A percentile compares a stretch with the other conserved stretches of the same genome.
Evolutionary conservation across 768 basidiomycete genomes (phyloP).

Genomic region (Rhizopogon vinicolor): DNA sequence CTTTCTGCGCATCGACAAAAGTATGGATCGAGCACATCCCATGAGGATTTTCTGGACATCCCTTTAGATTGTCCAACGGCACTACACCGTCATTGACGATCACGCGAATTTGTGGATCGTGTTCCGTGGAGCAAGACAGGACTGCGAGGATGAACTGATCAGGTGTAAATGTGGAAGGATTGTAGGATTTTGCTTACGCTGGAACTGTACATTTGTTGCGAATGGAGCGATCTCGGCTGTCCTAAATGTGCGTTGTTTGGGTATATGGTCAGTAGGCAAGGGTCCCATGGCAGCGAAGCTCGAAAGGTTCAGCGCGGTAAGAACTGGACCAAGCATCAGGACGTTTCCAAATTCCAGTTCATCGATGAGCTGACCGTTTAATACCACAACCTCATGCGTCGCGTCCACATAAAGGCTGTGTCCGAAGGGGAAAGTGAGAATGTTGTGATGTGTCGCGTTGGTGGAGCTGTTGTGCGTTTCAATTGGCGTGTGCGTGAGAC

Average conservation of each 20-base stretch:
- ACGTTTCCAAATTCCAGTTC: neutral
- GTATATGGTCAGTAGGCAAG: conserved; percentile 64
- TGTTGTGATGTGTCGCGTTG: conserved; percentile 70
- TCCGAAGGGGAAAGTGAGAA: conserved; percentile 62
- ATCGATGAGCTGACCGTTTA: conserved; percentile 50
- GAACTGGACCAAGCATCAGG: conserved; percentile 36
- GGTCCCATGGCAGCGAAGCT: conserved; percentile 64
- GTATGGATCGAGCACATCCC: conserved; percentile 73
- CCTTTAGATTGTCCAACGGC: conserved; percentile 68
- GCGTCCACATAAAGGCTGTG: conserved; percentile 79
- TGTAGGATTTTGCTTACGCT: conserved; percentile 46
- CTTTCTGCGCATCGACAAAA: conserved; percentile 64
- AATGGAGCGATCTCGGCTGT: conserved; percentile 76
- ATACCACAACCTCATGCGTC: conserved; percentile 79
- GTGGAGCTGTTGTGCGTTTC: conserved; percentile 68
- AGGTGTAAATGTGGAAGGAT: conserved; percentile 4
- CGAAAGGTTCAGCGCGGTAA: conserved; percentile 77
- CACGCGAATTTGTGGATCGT: conserved; percentile 63
- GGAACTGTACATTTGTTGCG: conserved; percentile 81
- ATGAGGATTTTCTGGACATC: conserved; percentile 65
- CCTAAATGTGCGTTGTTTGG: conserved; percentile 55
- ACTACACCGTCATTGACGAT: conserved; percentile 83
- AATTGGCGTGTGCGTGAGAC: conserved; percentile 71
- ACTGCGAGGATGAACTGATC: conserved; percentile 35
- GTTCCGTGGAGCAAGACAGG: conserved; percentile 46